Base-by-base conservation (phyloP, 1,139 yeast genomes). In the Debaryomyces robertsiae region DNA sequence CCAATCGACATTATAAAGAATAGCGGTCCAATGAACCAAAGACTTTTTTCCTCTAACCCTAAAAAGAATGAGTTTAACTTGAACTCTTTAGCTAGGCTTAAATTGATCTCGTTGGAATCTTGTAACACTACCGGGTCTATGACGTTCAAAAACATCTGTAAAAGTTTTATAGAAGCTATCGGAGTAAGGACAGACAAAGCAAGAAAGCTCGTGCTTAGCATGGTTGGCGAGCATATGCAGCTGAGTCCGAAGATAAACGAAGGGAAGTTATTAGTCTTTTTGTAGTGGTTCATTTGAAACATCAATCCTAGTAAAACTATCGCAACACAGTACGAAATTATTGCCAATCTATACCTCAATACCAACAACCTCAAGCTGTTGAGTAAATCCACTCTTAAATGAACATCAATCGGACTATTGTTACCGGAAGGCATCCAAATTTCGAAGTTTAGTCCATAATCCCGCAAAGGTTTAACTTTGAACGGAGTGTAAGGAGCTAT, bases 401-500 rank as follows among this genome's bases (percentile, higher is more conserved):
- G 55, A 18, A 73, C 52, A 33, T 63, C 70, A 46, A 69, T 46
- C 1, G 71, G 65, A 4, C 52, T 41, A 4, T 48, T 50, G 10
- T 49, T 57, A 19, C 46, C 38, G 5, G 47, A 40, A 29, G 66
- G 71, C 32, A 67, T 66, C 74, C 81, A 77, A 3, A 79, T 43
- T 47, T 77, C 78, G 18, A 79, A 47, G 46, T 67, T 68, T 33
- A 77, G 40, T 4, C 66, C 67, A 22, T 49, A 40, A 17, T 52
- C 48, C 30, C 54, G 49, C 9, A 59, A 49, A 7, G 43, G 30
- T 11, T 42, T 41, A 7, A 54, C 50, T 29, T 59, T 60, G 46
- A 75, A 75, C 3, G 95, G 93, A 7, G 86, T 77, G 56, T 72
- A 90, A 1, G 96, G 96, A 0, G 95, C 83, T 22, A 82, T 73